Conservation (phyloP, 345 rosid species). For the Crucihimalaya himalaica region DNA sequence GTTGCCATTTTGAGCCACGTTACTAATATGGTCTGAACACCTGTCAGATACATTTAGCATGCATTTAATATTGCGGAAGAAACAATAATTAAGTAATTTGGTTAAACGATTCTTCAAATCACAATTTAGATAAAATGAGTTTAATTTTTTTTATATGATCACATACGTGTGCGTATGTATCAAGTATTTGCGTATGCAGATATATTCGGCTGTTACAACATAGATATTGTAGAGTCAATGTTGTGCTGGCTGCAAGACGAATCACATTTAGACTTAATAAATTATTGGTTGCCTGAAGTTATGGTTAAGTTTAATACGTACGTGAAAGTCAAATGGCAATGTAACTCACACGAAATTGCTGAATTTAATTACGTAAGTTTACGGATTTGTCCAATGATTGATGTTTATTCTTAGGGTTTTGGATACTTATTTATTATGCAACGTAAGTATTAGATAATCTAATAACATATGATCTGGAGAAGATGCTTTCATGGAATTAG, state of each 20-base stretch:
- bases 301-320: slow-evolving; percentile 17
- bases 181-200: not conserved
- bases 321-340: slow-evolving; percentile 28
- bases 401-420: slow-evolving; percentile 4
- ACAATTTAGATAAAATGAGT: slow-evolving; percentile 5
- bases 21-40: not conserved
- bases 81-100: not conserved
- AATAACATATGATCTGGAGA: slow-evolving; percentile 11
- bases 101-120: not conserved
- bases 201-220: not conserved
- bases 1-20: slow-evolving; percentile 14
- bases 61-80: not conserved
- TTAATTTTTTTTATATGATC: not conserved
- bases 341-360: slow-evolving; percentile 17
- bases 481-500: slow-evolving; percentile 16
- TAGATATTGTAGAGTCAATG: slow-evolving; percentile 21
- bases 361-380: slow-evolving; percentile 2
- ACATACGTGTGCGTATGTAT: slow-evolving; percentile 19
- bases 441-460: slow-evolving; percentile 26
- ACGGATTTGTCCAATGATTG: slow-evolving; percentile 28
- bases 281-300: slow-evolving; percentile 9
- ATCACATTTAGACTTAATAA: not conserved
- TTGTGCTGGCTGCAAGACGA: slow-evolving; percentile 31
- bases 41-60: not conserved
- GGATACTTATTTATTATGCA: slow-evolving; percentile 10